Evolutionary conservation across 257 asterid genomes (phyloP), one percentile per base, ranked within the genome.

Genomic region (Perilla frutescens): DNA sequence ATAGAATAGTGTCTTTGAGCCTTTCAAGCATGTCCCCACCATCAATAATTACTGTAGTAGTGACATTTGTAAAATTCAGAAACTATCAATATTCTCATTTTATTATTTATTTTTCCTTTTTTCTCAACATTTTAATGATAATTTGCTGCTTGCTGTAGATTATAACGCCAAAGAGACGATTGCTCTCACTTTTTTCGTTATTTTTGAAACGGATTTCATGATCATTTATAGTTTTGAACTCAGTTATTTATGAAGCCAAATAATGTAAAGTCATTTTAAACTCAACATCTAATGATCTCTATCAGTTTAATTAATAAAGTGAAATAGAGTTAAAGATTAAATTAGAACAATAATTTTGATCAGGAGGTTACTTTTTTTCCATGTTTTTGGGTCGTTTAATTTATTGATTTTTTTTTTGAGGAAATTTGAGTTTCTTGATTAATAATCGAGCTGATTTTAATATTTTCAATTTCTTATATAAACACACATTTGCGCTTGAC

Each of bases 11-110:
- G 76, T 62, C 56, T 62, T 54, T 58, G 80, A 77, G 86, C 63
- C 64, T 71, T 84, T 77, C 84, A 84, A 79, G 89, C 89, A 71
- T 66, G 84, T 76, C 84, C 88, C 84, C 83, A 80, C 84, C 82
- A 60, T 76, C 55, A 60, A 59, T 64, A 26, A 26, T 57, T 68
- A 63, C 62, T 81, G 29, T 71, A 41, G 34, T 68, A 68, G 48
- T 70, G 79, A 47, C 64, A 69, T 66, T 76, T 66, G 77, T 71
- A 58, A 32, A 58, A 58, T 32, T 3, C 4, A 31, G 15, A 32
- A 12, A 57, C 40, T 9, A 56, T 56, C 62, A 57, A 32, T 8
- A 31, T 56, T 11, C 6, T 29, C 2, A 56, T 8, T 29, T 61
- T 39, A 1, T 15, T 53, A 29, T 66, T 12, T 9, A 1, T 11